A percentile compares a stretch with the other conserved stretches of the same genome.
Conservation (phyloP, 345 rosid species). For the Eucalyptus pauciflora region DNA sequence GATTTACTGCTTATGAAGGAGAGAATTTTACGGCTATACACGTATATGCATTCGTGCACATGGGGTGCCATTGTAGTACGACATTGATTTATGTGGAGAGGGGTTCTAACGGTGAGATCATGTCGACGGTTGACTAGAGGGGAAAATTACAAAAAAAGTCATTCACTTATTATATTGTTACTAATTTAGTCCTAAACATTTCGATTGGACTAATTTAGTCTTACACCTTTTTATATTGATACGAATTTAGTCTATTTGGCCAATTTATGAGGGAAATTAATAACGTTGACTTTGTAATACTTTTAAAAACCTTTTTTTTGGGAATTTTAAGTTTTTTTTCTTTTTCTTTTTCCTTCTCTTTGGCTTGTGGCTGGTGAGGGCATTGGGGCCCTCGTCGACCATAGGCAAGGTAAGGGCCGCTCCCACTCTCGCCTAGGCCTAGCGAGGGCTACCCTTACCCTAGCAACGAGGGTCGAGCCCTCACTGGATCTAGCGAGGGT, state of each 20-base stretch:
- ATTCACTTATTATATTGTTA: too few relatives aligned
- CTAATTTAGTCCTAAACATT: accelerated
- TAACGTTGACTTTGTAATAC: too few relatives aligned
- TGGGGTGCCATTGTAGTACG: not conserved
- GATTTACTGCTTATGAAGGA: not conserved
- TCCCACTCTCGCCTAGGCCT: too few relatives aligned
- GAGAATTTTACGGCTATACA: not conserved
- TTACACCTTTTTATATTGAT: too few relatives aligned
- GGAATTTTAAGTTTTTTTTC: too few relatives aligned
- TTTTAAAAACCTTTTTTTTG: too few relatives aligned
- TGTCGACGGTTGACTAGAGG: not conserved
- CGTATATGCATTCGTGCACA: not conserved
- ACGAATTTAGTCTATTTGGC: not conserved
- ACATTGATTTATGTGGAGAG: not conserved
- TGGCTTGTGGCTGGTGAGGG: not conserved
- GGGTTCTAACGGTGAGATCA: not conserved
- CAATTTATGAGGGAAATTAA: not conserved
- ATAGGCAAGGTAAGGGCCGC: not conserved
- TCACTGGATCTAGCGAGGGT: too few relatives aligned
- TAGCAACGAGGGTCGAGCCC: too few relatives aligned
- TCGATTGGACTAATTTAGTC: too few relatives aligned
- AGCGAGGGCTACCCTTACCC: too few relatives aligned
- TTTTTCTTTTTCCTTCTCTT: not conserved
- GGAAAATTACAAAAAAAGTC: not conserved
- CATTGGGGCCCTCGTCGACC: not conserved